phyloP scores from a whole-genome alignment of 2,329 filamentous ascomycete species.

The Beauveria sp. region DNA sequence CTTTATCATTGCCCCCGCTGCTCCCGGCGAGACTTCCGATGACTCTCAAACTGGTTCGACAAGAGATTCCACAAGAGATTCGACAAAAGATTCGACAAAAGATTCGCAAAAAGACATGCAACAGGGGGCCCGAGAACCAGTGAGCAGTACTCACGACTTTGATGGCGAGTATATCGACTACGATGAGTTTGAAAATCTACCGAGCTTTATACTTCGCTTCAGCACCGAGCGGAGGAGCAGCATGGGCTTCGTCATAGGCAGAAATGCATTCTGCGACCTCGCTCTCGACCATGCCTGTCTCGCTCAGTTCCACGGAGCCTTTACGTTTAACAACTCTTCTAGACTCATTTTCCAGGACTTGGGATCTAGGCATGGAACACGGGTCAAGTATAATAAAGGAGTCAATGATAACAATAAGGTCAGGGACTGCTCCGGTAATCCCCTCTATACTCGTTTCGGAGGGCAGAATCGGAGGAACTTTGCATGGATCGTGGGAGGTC shows the following conservation, averaged over 20 bases:
- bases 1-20: too few species aligned
- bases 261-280: neutral
- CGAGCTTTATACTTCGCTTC: neutral
- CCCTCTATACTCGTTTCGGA: neutral
- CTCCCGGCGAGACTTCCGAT: too few species aligned
- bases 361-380: neutral
- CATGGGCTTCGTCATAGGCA: neutral
- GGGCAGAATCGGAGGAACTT: neutral
- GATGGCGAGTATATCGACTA: fast-evolving
- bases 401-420: fast-evolving
- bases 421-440: neutral
- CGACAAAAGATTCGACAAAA: too few species aligned
- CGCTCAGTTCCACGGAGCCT: neutral
- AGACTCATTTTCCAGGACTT: neutral
- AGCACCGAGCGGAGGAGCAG: neutral
- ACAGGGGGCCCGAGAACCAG: too few species aligned
- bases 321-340: neutral
- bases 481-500: neutral
- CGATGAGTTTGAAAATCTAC: too few species aligned
- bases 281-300: neutral
- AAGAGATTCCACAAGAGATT: too few species aligned
- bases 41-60: too few species aligned
- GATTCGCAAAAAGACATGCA: too few species aligned
- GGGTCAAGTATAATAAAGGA: neutral
- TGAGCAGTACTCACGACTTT: too few species aligned